Evolutionary conservation across 345 rosid genomes (phyloP).

Genomic region (Syzygium oleosum): DNA sequence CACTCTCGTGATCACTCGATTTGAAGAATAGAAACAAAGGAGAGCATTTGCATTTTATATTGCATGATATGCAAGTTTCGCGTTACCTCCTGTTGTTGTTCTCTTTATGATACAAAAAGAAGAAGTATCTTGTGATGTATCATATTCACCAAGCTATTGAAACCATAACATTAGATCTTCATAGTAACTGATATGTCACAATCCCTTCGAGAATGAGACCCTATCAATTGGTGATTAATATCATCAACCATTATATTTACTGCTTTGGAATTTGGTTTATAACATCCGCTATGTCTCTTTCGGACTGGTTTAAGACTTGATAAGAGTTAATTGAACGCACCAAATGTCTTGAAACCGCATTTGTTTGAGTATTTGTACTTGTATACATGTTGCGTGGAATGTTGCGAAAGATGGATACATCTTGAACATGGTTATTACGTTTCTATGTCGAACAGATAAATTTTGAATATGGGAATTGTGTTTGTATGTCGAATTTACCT

Average conservation of each 20-base stretch:
- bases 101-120: not conserved
- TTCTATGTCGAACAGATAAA: not conserved
- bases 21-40: not conserved
- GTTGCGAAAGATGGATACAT: not conserved
- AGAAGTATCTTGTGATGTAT: not conserved
- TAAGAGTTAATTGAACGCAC: not conserved
- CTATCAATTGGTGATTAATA: not conserved
- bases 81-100: not conserved
- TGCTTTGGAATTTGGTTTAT: not conserved
- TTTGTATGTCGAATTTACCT: not conserved
- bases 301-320: not conserved
- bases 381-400: not conserved
- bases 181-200: not conserved
- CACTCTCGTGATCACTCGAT: not conserved
- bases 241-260: not conserved
- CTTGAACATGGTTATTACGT: not conserved
- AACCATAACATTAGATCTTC: not conserved
- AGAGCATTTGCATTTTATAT: not conserved
- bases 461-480: not conserved
- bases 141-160: not conserved
- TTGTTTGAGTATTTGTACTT: not conserved
- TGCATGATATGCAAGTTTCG: not conserved
- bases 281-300: not conserved
- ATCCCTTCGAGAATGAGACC: not conserved
- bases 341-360: not conserved